Conservation (phyloP, 305 asterid species). For the Striga hermonthica region DNA sequence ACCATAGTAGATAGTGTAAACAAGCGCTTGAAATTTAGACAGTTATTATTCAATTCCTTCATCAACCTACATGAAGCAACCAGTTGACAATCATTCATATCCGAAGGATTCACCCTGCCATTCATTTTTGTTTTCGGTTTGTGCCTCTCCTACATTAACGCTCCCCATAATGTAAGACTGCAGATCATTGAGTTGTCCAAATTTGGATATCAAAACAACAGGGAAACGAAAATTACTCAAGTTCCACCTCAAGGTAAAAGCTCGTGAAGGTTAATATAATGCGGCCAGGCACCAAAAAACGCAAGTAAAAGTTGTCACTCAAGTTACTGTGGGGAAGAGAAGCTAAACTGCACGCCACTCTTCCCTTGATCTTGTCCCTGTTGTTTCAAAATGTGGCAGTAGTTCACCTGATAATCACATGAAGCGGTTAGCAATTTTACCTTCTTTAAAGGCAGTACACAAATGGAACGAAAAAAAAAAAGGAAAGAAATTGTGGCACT, state of each 20-base stretch:
- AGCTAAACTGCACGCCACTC: slow-evolving; percentile 78
- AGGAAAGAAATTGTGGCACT: too few relatives aligned
- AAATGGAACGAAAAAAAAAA: neutral
- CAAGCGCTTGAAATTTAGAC: neutral
- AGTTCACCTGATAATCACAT: slow-evolving; percentile 63
- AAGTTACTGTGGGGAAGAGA: slow-evolving; percentile 58
- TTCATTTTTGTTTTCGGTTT: slow-evolving; percentile 26
- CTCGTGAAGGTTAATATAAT: slow-evolving; percentile 18
- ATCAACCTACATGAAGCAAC: slow-evolving; percentile 21
- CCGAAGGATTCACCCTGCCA: slow-evolving; percentile 10
- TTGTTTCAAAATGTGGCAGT: slow-evolving; percentile 77
- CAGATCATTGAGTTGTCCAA: slow-evolving; percentile 26
- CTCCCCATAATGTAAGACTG: slow-evolving; percentile 21
- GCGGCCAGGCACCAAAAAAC: slow-evolving; percentile 23
- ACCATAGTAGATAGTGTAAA: neutral
- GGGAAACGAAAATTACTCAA: slow-evolving; percentile 27
- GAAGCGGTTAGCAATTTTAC: slow-evolving; percentile 30
- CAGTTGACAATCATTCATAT: neutral
- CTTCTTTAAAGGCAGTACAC: neutral
- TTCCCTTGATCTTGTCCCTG: slow-evolving; percentile 72
- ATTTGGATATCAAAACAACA: neutral
- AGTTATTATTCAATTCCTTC: neutral
- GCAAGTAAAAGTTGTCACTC: slow-evolving; percentile 1
- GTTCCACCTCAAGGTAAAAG: slow-evolving; percentile 24
- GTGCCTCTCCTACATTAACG: neutral